Base-by-base conservation (phyloP, 257 asterid genomes). In the Lantana camara region DNA sequence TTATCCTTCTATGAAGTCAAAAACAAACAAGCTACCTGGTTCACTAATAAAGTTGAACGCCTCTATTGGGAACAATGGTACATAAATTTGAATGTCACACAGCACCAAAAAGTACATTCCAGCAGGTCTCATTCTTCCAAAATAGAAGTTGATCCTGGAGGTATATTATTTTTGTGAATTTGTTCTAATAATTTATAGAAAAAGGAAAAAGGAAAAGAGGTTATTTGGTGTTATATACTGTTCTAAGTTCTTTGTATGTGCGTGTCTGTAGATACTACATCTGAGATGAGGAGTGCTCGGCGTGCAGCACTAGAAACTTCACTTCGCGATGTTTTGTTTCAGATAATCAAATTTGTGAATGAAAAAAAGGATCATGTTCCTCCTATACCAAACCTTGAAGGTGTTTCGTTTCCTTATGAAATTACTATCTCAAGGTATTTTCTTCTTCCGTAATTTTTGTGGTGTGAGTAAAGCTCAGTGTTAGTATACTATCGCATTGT, bases 281-380 rank as follows among this genome's bases (percentile, higher is more conserved):
- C 83, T 32, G 95, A 86, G 66, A 83, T 81, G 69, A 85, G 96
- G 79, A 81, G 74, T 73, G 88, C 87, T 74, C 78, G 88, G 57
- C 87, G 95, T 55, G 77, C 82, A 54, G 90, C 88, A 40, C 74
- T 90, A 34, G 97, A 88, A 70, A 67, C 81, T 57, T 90, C 95
- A 22, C 89, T 94, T 37, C 89, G 89, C 63, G 99, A 94, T 46
- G 95, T 90, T 65, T 59, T 88, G 73, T 86, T 90, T 80, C 97
- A 94, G 85, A 84, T 94, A 56, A 90, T 94, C 67, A 85, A 82
- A 75, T 90, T 87, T 77, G 97, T 81, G 70, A 90, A 88, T 71
- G 97, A 94, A 44, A 94, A 94, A 82, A 94, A 82, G 87, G 99
- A 88, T 71, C 99, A 94, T 54, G 82, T 94, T 59, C 97, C 99